Conservation (phyloP, 83 land plant species). For the Picea engelmannii region DNA sequence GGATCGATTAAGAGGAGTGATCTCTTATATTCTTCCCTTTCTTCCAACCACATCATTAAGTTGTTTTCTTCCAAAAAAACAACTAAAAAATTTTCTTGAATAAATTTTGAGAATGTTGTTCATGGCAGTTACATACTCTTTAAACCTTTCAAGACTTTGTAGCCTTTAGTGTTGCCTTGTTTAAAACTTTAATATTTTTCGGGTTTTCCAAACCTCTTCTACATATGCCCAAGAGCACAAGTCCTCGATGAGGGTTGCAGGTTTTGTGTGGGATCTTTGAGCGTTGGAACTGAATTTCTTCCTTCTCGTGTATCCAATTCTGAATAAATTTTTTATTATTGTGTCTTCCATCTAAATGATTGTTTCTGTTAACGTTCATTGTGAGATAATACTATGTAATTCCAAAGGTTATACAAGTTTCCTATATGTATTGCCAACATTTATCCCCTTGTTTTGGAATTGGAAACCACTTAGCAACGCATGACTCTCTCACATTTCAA, state of each 20-base stretch:
- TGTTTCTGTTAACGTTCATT: constrained; percentile 53
- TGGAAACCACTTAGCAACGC: no score
- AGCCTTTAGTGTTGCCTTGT: neutral
- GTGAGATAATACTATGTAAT: constrained; percentile 57
- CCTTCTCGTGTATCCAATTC: constrained; percentile 45
- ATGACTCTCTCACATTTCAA: no score
- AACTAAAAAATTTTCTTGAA: no score
- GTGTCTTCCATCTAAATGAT: constrained; percentile 45
- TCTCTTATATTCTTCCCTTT: no score
- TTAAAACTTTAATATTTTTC: neutral
- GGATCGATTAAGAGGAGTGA: no score
- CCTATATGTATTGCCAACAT: no score
- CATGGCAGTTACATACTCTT: no score
- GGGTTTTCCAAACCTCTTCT: constrained; percentile 35
- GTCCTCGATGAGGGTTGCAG: constrained; percentile 22
- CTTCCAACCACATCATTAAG: no score
- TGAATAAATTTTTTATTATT: constrained; percentile 42
- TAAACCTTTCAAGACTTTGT: no score
- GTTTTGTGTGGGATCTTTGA: constrained; percentile 13
- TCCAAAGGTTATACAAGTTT: constrained; percentile 67
- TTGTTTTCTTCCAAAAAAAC: no score
- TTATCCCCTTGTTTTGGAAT: no score
- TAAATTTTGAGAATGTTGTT: no score
- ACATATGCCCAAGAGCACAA: constrained; percentile 63
- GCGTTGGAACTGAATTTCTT: neutral